Evolutionary conservation across 2,329 filamentous ascomycete species (phyloP), one percentile per base, ranked within the genome.

Genomic region (Neopestalotiopsis rosae): DNA sequence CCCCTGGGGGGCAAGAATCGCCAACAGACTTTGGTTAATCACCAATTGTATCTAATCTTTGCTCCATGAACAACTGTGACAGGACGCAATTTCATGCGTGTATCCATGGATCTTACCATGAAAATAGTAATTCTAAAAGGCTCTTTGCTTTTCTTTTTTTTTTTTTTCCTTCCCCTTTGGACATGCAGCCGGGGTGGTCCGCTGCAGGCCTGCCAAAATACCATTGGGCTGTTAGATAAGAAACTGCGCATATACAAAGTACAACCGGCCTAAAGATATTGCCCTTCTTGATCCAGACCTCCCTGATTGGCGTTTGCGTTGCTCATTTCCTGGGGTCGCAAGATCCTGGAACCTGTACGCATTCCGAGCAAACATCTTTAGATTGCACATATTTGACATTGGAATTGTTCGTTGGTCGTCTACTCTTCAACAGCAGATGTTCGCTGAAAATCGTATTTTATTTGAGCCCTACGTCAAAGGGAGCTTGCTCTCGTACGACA

Each of bases 401-500:
- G 20, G n/a, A 42, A 38, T 49, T 45, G 61, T 49, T 28, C 24
- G n/a, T n/a, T 10, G 20, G 17, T n/a, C n/a, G n/a, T n/a, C n/a
- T 20, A 38, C 28, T 64, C 28, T 62, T 7, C 61, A 64, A 64
- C 34, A 45, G 20, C 24, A 49, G 38, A 66, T 56, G 45, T 38
- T 34, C 49, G 65, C 38, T 67, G 56, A 59, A 61, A 52, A 61
- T 59, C 58, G 14, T 57, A 14, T 57, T 38, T 13, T 57, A 30
- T 42, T 12, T 38, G 17, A n/a, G 59, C 24, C 34, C 20, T n/a
- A 34, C 14, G 34, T 30, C 52, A 28, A 58, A 40, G 10, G 20
- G 30, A n/a, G 24, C 17, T 9, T 12, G 14, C 17, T 32, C 45
- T 45, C 65, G 65, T 77, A 68, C 70, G 72, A 69, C 75, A 73